Conservation (phyloP, 768 basidiomycete genomes). For the Tylopilus sp. region DNA sequence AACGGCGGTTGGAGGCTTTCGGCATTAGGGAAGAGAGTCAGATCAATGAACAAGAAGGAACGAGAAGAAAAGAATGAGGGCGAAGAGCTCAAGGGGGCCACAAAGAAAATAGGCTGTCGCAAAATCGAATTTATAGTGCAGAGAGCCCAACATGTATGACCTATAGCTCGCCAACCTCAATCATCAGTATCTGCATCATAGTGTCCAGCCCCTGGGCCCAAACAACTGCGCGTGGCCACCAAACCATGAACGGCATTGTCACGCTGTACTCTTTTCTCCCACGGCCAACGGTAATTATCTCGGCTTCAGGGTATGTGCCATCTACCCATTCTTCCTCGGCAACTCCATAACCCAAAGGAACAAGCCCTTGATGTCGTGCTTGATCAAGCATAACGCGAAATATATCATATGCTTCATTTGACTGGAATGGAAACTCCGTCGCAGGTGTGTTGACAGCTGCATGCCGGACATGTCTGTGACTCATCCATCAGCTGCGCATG, state of each 20-base stretch:
- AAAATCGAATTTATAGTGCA: too few species aligned
- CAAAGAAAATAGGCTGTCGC: too few species aligned
- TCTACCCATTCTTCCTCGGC: constrained; percentile 2
- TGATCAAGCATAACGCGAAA: not conserved
- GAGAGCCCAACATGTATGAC: too few species aligned
- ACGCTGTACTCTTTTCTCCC: not conserved
- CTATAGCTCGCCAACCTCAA: not conserved
- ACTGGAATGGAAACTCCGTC: constrained; percentile 3
- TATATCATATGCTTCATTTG: not conserved
- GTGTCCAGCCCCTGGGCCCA: constrained; percentile 9
- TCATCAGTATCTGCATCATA: constrained; percentile 4
- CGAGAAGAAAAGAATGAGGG: too few species aligned
- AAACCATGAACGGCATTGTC: not conserved
- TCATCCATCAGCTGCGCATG: too few species aligned
- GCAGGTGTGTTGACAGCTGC: not conserved
- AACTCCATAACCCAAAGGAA: constrained; percentile 7
- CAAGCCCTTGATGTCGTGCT: not conserved
- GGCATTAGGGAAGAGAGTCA: not conserved
- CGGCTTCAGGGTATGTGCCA: not conserved
- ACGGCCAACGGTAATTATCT: constrained; percentile 5
- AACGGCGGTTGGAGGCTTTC: too few species aligned
- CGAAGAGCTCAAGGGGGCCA: too few species aligned
- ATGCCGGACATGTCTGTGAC: too few species aligned
- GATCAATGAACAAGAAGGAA: not conserved
- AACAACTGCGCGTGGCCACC: constrained; percentile 5